These are phyloP conservation scores for Fusarium fujikuroi DNA, from an alignment of 2,329 filamentous ascomycete genomes.

Conservation along the genomic window DNA sequence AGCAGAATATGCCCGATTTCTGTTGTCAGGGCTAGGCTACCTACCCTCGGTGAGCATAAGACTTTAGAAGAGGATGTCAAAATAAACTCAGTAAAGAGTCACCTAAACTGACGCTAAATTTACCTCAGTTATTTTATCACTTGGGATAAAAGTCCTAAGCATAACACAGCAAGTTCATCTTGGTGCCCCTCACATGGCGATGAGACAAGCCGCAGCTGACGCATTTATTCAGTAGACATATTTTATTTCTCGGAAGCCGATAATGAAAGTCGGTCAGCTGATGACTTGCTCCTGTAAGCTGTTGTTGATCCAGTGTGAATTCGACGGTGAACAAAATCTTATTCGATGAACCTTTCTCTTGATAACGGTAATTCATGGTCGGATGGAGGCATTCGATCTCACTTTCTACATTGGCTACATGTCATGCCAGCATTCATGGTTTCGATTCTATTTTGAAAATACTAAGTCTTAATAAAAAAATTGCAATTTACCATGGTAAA, in stretches of 20 bases:
- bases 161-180: background rate
- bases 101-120: background rate
- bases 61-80: background rate
- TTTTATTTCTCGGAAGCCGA: background rate
- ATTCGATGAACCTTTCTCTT: too few species aligned
- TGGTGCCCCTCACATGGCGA: background rate
- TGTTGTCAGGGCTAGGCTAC: background rate
- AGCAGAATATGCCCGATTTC: background rate
- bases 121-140: background rate
- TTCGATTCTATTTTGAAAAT: background rate
- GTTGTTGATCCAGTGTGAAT: accelerated
- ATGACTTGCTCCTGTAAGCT: background rate
- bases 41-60: background rate
- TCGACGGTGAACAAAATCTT: too few species aligned
- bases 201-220: background rate
- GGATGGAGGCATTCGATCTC: background rate
- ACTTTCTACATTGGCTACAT: background rate
- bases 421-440: background rate
- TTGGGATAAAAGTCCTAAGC: background rate
- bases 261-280: background rate
- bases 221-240: background rate
- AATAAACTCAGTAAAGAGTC: background rate
- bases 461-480: background rate
- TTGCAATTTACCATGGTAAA: too few species aligned
- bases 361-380: too few species aligned